phyloP scores from a whole-genome alignment of 148 eudicot genomes.

The Pharnaceum exiguum region DNA sequence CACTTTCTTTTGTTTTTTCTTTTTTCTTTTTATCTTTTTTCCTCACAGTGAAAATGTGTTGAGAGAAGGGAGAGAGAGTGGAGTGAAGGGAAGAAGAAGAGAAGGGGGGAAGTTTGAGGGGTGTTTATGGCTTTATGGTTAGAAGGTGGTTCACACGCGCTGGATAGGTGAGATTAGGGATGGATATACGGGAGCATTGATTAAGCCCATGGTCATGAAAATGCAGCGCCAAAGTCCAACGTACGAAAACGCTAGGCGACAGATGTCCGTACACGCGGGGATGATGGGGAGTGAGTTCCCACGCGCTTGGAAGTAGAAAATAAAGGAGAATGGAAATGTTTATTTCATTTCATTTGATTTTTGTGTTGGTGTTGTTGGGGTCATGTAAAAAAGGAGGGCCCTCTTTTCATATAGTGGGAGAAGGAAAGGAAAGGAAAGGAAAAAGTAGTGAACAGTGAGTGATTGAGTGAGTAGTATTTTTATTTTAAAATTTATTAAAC shows the following conservation, averaged over 20 bases:
- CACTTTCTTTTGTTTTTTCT: too few species aligned
- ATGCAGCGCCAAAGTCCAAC: slow-evolving; percentile 33
- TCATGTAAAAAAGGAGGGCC: slow-evolving; percentile 29
- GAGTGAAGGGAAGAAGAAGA: not conserved
- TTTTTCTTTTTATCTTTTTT: too few species aligned
- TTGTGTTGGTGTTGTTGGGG: slow-evolving; percentile 32
- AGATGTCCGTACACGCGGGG: slow-evolving; percentile 15
- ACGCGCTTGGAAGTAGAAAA: too few species aligned
- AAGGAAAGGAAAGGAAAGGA: not conserved
- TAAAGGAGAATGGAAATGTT: too few species aligned
- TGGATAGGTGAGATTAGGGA: not conserved
- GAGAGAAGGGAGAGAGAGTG: slow-evolving; percentile 7
- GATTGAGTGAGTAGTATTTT: not conserved
- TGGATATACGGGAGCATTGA: not conserved
- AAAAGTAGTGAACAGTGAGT: not conserved
- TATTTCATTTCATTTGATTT: slow-evolving; percentile 6
- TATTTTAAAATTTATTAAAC: not conserved
- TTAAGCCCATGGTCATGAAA: not conserved
- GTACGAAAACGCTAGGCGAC: slow-evolving; percentile 29
- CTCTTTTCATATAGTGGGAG: slow-evolving; percentile 10
- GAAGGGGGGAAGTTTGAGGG: not conserved
- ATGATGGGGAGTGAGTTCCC: not conserved
- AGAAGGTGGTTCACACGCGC: not conserved
- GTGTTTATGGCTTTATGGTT: slow-evolving; percentile 17
- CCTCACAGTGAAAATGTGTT: too few species aligned